phyloP scores from a whole-genome alignment of 1,139 yeast species.

The Hansenula lynferdii region DNA sequence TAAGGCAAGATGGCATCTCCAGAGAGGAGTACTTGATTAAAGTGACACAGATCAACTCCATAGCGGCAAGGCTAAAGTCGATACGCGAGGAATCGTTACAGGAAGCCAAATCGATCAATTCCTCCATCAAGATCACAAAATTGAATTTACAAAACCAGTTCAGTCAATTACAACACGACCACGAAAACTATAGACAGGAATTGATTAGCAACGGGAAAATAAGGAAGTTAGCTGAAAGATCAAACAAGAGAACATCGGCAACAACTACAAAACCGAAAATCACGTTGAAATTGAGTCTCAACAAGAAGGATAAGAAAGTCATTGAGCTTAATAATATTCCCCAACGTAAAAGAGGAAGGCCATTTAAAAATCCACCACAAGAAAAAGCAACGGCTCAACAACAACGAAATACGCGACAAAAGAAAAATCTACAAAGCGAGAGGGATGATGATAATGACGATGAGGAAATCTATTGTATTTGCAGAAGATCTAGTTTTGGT shows the following conservation, averaged over 20 bases:
- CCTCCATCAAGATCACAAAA: slow-evolving; percentile 18
- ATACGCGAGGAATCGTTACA: slow-evolving; percentile 15
- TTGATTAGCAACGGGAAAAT: slow-evolving; percentile 11
- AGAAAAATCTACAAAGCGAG: neutral
- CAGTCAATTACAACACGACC: slow-evolving; percentile 19
- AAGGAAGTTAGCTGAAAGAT: slow-evolving; percentile 12
- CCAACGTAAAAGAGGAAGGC: neutral
- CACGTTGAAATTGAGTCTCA: neutral
- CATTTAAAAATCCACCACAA: neutral
- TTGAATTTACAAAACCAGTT: slow-evolving; percentile 16
- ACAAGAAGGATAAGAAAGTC: neutral
- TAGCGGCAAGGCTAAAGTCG: slow-evolving; percentile 4
- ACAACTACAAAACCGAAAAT: neutral
- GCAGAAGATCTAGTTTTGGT: slow-evolving; percentile 66
- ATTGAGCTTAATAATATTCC: neutral
- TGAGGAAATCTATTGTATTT: slow-evolving; percentile 57
- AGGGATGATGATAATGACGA: slow-evolving; percentile 29
- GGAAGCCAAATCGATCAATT: slow-evolving; percentile 19
- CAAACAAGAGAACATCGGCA: slow-evolving; percentile 13
- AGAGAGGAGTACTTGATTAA: neutral
- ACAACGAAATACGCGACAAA: neutral
- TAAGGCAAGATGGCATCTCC: slow-evolving; percentile 1
- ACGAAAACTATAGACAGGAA: slow-evolving; percentile 18
- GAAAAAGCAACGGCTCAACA: neutral
- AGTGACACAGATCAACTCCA: neutral